Evolutionary conservation across 2,329 filamentous ascomycete genomes (phyloP), one percentile per base, ranked within the genome.

Genomic region (Colletotrichum plurivorum): DNA sequence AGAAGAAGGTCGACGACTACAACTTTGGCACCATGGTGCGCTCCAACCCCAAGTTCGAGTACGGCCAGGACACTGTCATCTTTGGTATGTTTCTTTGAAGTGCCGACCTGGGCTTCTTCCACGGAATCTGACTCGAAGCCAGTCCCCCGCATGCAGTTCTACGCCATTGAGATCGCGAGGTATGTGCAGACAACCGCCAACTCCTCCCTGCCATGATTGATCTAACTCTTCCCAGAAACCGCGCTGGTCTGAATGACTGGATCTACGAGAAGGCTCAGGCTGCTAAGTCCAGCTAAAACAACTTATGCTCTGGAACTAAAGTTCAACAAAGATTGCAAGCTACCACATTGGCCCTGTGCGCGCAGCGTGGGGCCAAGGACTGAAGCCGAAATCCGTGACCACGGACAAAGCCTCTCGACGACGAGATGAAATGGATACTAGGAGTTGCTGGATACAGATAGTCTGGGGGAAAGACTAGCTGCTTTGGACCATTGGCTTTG

Each of bases 21-120:
- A 99, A 98, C 85, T 99, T 98, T 81, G 96, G 96, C 64, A 98
- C 96, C 41, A 95, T 99, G 88, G 80, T 99, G 75, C 90, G 96
- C 67, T 87, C 89, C 66, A 93, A 88, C 76, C 88, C 94, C 45
- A 93, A 93, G 75, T 89, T 82, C 61, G 95, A 98, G 81, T 98
- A 99, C 79, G 93, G 92, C 61, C 87, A 97, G 83, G 86, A 97
- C 65, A 94, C 92, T 63, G 97, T 94, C 3, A 97, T 99, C 61
- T 98, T 99, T 76, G 94, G 93, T 95, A 79, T 75, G 48, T 52
- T n/a, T 25, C 3, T 1, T n/a, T 12, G 46, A 18, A 18, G n/a
- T 18, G 5, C 6, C 20, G n/a, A 18, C n/a, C 2, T 49, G 15
- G 43, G 31, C 15, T 49, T 9, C 46, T 49, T 20, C n/a, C 1